These are phyloP conservation scores for Plasmopara muralis DNA, from an alignment of 352 stramenopile species.

Conservation along the genomic window DNA sequence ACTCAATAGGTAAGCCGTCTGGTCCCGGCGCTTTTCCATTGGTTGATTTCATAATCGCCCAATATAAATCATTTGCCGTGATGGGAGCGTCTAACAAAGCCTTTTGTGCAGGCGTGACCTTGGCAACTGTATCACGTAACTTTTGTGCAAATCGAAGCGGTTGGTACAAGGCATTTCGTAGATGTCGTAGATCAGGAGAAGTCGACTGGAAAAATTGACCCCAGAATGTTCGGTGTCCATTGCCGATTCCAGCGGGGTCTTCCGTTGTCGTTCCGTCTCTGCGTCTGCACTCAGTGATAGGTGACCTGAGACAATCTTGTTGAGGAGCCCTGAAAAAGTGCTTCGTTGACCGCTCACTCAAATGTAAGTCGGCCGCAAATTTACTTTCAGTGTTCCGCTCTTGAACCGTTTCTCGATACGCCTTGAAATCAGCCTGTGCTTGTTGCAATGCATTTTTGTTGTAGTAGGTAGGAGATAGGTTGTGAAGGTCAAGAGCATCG, in stretches of 20 bases:
- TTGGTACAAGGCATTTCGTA: not conserved
- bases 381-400: slow-evolving; percentile 9
- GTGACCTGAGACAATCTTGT: slow-evolving; percentile 6
- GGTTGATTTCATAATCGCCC: slow-evolving; percentile 11
- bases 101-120: not conserved
- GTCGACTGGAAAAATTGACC: slow-evolving; percentile 10
- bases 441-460: slow-evolving; percentile 4
- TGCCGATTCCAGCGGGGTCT: slow-evolving; percentile 2
- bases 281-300: slow-evolving; percentile 1
- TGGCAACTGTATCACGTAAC: not conserved
- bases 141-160: not conserved
- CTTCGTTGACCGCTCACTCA: slow-evolving; percentile 4
- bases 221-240: slow-evolving; percentile 5
- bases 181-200: slow-evolving; percentile 9
- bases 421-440: slow-evolving; percentile 1
- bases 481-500: slow-evolving; percentile 4
- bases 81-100: slow-evolving; percentile 5
- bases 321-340: slow-evolving; percentile 10
- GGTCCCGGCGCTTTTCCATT: slow-evolving; percentile 10
- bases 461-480: not conserved
- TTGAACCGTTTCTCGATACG: not conserved
- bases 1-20: slow-evolving; percentile 12
- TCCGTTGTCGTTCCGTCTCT: slow-evolving; percentile 5
- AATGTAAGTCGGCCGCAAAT: slow-evolving; percentile 12
- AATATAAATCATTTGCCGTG: slow-evolving; percentile 10